A percentile compares a stretch with the other conserved stretches of the same genome.
Conservation (phyloP, 1,284 basidiomycete species). For the Lentinus polychrous region DNA sequence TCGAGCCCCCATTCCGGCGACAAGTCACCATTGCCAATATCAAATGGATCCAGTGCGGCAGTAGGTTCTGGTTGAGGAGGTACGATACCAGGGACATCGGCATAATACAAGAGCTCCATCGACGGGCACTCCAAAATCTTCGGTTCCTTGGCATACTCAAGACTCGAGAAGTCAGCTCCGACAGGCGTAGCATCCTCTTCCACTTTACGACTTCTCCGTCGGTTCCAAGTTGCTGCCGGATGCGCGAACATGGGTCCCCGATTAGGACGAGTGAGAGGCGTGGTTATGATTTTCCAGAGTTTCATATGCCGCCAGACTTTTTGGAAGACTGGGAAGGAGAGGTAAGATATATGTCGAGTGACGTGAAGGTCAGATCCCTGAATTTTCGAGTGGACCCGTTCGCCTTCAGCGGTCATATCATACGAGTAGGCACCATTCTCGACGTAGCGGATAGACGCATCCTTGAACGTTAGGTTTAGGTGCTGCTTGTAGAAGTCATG, state of each 20-base stretch:
- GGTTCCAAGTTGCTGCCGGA: constrained; percentile 19
- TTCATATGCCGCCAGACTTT: constrained; percentile 51
- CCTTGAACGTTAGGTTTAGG: constrained; percentile 62
- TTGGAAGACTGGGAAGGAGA: constrained; percentile 40
- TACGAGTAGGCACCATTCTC: constrained; percentile 74
- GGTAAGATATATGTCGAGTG: constrained; percentile 31
- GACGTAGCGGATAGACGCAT: constrained; percentile 59
- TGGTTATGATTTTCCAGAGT: constrained; percentile 33
- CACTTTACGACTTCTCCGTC: constrained; percentile 34
- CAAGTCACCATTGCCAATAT: constrained; percentile 80
- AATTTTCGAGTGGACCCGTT: constrained; percentile 48
- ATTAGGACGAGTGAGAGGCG: constrained; percentile 5
- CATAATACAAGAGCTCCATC: constrained; percentile 79
- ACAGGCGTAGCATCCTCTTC: constrained; percentile 47
- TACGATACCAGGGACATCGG: constrained; percentile 68
- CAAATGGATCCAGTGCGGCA: constrained; percentile 40
- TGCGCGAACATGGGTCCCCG: constrained; percentile 9
- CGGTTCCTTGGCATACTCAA: constrained; percentile 85
- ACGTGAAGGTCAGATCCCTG: constrained; percentile 30
- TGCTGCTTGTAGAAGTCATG: constrained; percentile 79
- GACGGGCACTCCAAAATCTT: constrained; percentile 72
- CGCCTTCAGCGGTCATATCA: constrained; percentile 60
- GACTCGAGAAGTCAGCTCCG: constrained; percentile 44
- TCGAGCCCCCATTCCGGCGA: constrained; percentile 93
- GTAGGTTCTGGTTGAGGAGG: constrained; percentile 33